A percentile compares a stretch with the other conserved stretches of the same genome.
Conservation (phyloP, 805 yeast genomes). For the Saturnispora serradocipensis region DNA sequence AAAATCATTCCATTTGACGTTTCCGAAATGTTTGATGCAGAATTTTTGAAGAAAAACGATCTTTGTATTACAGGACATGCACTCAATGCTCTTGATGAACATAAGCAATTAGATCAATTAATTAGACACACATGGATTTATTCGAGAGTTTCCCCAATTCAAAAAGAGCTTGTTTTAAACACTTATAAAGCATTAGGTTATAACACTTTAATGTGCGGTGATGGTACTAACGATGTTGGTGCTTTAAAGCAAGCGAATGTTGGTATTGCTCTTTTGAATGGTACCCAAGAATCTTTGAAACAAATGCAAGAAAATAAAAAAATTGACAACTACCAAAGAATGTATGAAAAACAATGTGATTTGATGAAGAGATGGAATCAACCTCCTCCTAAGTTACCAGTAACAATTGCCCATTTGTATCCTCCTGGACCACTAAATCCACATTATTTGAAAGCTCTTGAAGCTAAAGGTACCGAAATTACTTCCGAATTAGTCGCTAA, state of each 20-base stretch:
- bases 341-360: conserved; percentile 79
- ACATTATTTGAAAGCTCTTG: conserved; percentile 75
- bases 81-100: conserved; percentile 53
- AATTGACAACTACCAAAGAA: conserved; percentile 49
- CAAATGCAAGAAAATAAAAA: conserved; percentile 76
- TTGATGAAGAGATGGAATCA: conserved; percentile 74
- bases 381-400: conserved; percentile 78
- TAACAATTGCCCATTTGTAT: conserved; percentile 82
- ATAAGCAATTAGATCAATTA: conserved; percentile 59
- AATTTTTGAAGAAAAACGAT: conserved; percentile 59
- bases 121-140: conserved; percentile 92
- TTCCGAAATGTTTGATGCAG: conserved; percentile 43
- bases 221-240: conserved; percentile 99
- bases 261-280: conserved; percentile 95
- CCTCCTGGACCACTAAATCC: conserved; percentile 96
- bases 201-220: conserved; percentile 97
- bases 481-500: conserved; percentile 63
- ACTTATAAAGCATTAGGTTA: conserved; percentile 82
- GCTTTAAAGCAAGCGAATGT: conserved; percentile 97
- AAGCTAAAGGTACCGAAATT: conserved; percentile 70
- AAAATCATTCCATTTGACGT: conserved; percentile 59
- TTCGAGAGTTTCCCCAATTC: conserved; percentile 94
- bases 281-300: conserved; percentile 90
- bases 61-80: conserved; percentile 94
- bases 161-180: conserved; percentile 83